phyloP scores from a whole-genome alignment of 139 green algal genomes.

The Tetradesmus lagerheimii region DNA sequence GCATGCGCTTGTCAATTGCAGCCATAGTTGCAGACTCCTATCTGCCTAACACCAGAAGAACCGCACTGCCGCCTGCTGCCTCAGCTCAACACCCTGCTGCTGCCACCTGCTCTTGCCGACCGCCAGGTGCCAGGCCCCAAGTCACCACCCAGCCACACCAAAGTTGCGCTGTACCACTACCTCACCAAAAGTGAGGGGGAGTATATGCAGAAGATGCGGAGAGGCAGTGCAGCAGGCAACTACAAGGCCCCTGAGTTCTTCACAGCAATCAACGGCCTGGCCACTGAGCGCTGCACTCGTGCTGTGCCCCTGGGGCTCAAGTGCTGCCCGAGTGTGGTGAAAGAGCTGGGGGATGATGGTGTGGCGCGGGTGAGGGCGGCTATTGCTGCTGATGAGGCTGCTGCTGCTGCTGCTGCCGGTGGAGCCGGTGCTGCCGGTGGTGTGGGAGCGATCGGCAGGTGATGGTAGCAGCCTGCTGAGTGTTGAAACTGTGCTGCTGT shows the following conservation, averaged over 20 bases:
- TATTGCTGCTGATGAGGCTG: constrained; percentile 1
- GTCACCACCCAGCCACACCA: neutral
- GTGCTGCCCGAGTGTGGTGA: constrained; percentile 42
- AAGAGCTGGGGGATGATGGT: neutral
- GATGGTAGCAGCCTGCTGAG: neutral
- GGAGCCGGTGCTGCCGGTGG: neutral
- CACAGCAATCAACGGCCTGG: constrained; percentile 21
- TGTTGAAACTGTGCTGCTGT: too few relatives aligned
- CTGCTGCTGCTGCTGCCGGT: neutral
- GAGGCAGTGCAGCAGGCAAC: constrained; percentile 49
- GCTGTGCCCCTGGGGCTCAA: constrained; percentile 29
- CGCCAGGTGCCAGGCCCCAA: constrained; percentile 17
- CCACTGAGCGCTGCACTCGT: constrained; percentile 21
- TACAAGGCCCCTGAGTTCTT: constrained; percentile 50
- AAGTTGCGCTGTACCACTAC: constrained; percentile 58
- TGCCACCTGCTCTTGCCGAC: neutral
- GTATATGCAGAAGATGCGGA: constrained; percentile 54
- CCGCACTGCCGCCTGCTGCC: too few relatives aligned
- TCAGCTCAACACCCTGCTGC: too few relatives aligned
- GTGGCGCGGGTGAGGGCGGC: neutral
- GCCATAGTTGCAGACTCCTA: too few relatives aligned
- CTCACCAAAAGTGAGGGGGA: constrained; percentile 52
- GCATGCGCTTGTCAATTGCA: too few relatives aligned
- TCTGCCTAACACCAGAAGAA: too few relatives aligned
- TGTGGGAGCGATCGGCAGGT: neutral